A percentile compares a stretch with the other conserved stretches of the same genome.
phyloP scores from a whole-genome alignment of 78 protist species.

The Planoprotostelium fungivorum region DNA sequence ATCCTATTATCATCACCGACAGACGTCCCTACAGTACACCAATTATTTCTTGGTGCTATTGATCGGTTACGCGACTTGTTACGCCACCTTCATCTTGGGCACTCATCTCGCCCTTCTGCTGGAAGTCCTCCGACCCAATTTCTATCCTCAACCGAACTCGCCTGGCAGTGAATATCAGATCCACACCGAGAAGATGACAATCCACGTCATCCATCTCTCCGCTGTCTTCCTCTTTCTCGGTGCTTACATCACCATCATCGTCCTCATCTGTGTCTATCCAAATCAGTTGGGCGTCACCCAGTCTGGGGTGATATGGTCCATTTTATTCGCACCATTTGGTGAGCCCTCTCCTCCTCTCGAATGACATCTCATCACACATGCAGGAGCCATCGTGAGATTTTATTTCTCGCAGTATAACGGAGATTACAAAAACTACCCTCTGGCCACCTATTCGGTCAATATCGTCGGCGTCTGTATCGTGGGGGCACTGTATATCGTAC shows the following conservation, averaged over 20 bases:
- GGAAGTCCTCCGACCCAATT: not conserved
- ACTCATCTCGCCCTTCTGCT: not conserved
- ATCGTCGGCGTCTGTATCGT: not conserved
- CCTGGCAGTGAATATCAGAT: not conserved
- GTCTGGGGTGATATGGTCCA: not conserved
- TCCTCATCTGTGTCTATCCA: not conserved
- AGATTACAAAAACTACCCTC: not conserved
- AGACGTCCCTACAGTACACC: not conserved
- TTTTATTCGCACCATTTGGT: not conserved
- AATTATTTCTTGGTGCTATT: not conserved
- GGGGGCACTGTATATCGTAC: not conserved
- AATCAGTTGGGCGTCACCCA: not conserved
- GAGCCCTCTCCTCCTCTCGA: not conserved
- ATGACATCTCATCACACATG: not conserved
- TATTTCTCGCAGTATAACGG: not conserved
- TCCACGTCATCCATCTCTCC: not conserved
- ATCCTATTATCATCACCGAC: not conserved
- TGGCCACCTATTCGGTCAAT: not conserved
- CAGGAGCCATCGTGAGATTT: not conserved
- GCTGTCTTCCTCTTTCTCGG: not conserved
- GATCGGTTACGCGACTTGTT: not conserved
- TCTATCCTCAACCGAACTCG: not conserved
- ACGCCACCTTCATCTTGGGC: not conserved
- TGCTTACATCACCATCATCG: not conserved
- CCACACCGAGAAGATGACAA: not conserved